phyloP scores from a whole-genome alignment of 345 rosid genomes.

The Lepidium africanum region DNA sequence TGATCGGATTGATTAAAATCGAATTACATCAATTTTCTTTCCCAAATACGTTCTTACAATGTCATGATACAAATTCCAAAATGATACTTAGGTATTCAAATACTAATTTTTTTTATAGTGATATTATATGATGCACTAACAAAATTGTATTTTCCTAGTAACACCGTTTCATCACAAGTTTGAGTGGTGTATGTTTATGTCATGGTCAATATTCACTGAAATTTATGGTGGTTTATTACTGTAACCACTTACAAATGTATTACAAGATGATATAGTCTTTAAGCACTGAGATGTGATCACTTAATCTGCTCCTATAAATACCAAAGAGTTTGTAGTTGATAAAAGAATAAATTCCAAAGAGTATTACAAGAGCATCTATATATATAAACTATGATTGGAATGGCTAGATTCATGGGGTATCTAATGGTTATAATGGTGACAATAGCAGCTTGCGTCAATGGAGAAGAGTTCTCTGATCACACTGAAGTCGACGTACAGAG shows the following conservation, averaged over 20 bases:
- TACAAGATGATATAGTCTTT: neutral
- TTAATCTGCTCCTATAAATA: neutral
- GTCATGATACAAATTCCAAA: neutral
- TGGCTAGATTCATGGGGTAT: neutral
- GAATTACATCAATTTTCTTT: neutral
- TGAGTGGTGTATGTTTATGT: neutral
- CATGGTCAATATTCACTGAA: neutral
- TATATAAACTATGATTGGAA: neutral
- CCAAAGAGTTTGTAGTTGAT: neutral
- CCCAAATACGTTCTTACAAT: neutral
- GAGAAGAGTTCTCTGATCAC: neutral
- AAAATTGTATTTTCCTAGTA: neutral
- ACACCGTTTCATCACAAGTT: neutral
- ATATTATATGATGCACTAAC: neutral
- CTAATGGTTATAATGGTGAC: neutral
- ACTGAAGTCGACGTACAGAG: slow-evolving; percentile 27
- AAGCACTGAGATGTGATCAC: neutral
- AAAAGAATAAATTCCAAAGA: neutral
- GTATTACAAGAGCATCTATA: neutral
- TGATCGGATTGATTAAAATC: no score
- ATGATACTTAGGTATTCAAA: neutral
- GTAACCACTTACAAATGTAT: neutral
- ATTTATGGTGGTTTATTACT: neutral
- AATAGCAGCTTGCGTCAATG: neutral
- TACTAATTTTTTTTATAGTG: neutral